Evolutionary conservation across 805 yeast species (phyloP).

Genomic region (Myxozyma udenii): DNA sequence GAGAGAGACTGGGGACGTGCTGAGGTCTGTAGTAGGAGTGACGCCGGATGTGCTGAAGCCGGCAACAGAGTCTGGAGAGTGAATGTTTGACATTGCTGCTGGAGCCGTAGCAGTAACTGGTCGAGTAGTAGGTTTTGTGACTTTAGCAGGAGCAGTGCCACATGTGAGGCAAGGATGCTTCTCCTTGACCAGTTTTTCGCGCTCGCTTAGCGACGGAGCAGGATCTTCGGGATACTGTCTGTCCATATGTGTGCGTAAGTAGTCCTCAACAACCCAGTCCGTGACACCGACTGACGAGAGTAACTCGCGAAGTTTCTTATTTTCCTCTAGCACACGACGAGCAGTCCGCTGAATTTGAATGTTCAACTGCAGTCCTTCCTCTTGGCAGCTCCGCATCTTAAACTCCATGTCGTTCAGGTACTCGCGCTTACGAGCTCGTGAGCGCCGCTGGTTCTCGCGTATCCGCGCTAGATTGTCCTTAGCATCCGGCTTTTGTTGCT

Average conservation of each 20-base stretch:
- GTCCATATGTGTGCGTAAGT: slow-evolving; percentile 8
- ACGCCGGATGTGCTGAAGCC: neutral
- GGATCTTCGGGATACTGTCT: slow-evolving; percentile 7
- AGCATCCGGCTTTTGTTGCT: neutral
- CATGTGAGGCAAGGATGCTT: slow-evolving; percentile 24
- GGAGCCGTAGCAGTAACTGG: neutral
- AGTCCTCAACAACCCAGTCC: slow-evolving; percentile 18
- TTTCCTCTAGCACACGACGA: slow-evolving; percentile 25
- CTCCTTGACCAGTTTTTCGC: slow-evolving; percentile 13
- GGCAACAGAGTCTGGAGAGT: neutral
- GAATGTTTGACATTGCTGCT: neutral
- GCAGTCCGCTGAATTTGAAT: slow-evolving; percentile 27
- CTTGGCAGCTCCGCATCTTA: slow-evolving; percentile 21
- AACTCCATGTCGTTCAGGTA: slow-evolving; percentile 23
- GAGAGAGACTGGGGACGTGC: neutral
- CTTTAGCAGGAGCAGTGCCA: slow-evolving; percentile 17
- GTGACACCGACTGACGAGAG: slow-evolving; percentile 13
- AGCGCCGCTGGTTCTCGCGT: slow-evolving; percentile 26
- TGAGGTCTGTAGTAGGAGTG: neutral
- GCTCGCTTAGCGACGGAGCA: neutral
- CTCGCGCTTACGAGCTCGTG: slow-evolving; percentile 28
- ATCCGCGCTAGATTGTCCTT: slow-evolving; percentile 21
- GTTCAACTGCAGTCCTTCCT: slow-evolving; percentile 24
- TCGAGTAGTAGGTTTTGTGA: too few relatives aligned
- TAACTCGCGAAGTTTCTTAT: slow-evolving; percentile 17